Evolutionary conservation across 179 eudicot genomes (phyloP), one percentile per base, ranked within the genome.

Genomic region (Patellifolia procumbens): DNA sequence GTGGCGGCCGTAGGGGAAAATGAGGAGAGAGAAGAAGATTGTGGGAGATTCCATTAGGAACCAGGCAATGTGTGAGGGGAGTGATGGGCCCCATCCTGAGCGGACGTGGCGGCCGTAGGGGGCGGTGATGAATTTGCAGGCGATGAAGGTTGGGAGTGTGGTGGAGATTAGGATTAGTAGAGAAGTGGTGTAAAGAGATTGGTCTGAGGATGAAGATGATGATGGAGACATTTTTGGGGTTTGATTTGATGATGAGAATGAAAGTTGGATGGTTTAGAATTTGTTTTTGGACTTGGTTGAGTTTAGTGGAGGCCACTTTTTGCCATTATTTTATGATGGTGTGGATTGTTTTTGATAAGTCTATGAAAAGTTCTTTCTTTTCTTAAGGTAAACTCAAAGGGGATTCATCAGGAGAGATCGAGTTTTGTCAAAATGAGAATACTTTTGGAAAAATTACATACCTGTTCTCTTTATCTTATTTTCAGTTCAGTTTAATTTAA

Each of bases 91-190:
- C 96, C 96, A 92, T 0, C 96, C 96, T 5, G 85, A 58, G 7
- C 94, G 91, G 64, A 17, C 55, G 84, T 92, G 91, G 75, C 87
- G 89, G 76, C 97, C 97, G 79, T 92, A 92, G 0, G 97, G 97
- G 16, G 94, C 96, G n/a, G 87, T 85, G 86, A 85, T 82, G 85
- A 75, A 87, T 13, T 59, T 85, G 79, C 81, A 83, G 19, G 89
- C 56, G 83, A 91, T 2, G 81, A 72, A 62, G 17, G 89, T 89
- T 22, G 82, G 86, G 0, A 83, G 86, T 10, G 72, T 51, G 76
- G 81, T 68, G 51, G 83, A 35, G 78, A 68, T 80, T 76, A 87
- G 83, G 24, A 85, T 48, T 17, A 87, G 43, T 15, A 86, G 79
- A 75, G 74, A 61, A 81, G 60, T 72, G 60, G 48, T 29, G 85